These are phyloP conservation scores for Neofusicoccum laricinum DNA, from an alignment of 2,329 filamentous ascomycete genomes.

Conservation along the genomic window DNA sequence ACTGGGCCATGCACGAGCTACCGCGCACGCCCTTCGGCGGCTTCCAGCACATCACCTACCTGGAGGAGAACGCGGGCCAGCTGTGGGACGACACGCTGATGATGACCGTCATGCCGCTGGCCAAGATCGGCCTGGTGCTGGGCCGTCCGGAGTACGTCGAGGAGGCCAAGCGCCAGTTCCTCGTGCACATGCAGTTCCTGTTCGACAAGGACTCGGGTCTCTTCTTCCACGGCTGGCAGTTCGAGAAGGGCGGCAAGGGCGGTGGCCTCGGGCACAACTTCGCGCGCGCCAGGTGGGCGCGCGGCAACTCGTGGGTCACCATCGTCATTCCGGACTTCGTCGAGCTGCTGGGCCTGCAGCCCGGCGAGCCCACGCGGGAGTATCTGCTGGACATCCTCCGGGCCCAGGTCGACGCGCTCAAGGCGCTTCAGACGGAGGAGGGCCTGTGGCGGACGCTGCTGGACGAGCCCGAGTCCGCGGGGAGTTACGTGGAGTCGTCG, in stretches of 20 bases:
- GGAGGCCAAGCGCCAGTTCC: slow-evolving; percentile 74
- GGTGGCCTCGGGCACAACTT: slow-evolving; percentile 53
- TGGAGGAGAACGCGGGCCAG: slow-evolving; percentile 68
- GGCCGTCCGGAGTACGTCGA: slow-evolving; percentile 69
- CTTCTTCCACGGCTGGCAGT: slow-evolving; percentile 82
- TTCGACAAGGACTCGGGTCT: slow-evolving; percentile 69
- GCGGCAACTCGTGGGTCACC: slow-evolving; percentile 72
- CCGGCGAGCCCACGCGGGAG: slow-evolving; percentile 58
- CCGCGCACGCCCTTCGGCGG: slow-evolving; percentile 67
- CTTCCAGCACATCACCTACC: slow-evolving; percentile 75
- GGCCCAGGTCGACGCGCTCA: slow-evolving; percentile 66
- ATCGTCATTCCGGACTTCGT: slow-evolving; percentile 82
- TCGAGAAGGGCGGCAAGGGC: slow-evolving; percentile 50
- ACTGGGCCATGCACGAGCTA: slow-evolving; percentile 78
- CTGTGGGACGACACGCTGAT: slow-evolving; percentile 84
- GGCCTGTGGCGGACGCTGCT: slow-evolving; percentile 75
- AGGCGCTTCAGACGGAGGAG: slow-evolving; percentile 55
- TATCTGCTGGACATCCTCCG: slow-evolving; percentile 63
- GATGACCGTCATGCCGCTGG: slow-evolving; percentile 81
- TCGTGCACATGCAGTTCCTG: slow-evolving; percentile 75
- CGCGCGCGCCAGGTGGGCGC: slow-evolving; percentile 54
- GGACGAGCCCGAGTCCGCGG: slow-evolving; percentile 62
- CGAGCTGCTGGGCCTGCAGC: slow-evolving; percentile 63
- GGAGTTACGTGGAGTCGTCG: slow-evolving; percentile 73
- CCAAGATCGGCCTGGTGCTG: slow-evolving; percentile 73